Evolutionary conservation across 1,284 basidiomycete genomes (phyloP).

Genomic region (Phlebopus sp.): DNA sequence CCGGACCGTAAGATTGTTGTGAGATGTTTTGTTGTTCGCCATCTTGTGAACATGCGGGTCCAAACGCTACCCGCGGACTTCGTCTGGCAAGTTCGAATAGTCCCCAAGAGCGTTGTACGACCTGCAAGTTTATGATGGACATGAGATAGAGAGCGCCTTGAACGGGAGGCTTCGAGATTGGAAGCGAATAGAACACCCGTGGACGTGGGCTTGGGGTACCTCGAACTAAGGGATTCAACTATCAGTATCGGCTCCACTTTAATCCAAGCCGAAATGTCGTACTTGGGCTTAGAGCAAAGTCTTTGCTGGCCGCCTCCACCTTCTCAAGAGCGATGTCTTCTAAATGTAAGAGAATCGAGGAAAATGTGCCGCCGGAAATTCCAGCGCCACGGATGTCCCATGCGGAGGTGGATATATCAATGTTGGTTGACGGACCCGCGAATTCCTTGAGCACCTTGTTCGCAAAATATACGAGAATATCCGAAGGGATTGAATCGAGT

Average conservation of each 20-base stretch:
- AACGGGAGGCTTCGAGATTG: conserved; percentile 41
- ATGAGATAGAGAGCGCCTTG: conserved; percentile 66
- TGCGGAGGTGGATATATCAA: conserved; percentile 41
- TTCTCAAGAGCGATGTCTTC: conserved; percentile 47
- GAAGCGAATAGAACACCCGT: conserved; percentile 47
- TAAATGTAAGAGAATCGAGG: conserved; percentile 47
- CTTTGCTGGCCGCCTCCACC: conserved; percentile 30
- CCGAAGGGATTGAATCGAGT: conserved; percentile 61
- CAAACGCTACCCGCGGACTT: conserved; percentile 21
- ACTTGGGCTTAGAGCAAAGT: conserved; percentile 62
- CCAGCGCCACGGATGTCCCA: conserved; percentile 47
- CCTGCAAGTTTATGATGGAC: conserved; percentile 55
- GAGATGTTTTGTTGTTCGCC: conserved; percentile 14
- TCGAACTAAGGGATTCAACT: conserved; percentile 32
- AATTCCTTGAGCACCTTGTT: conserved; percentile 44
- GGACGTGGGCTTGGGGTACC: conserved; percentile 39
- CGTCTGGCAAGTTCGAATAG: conserved; percentile 47
- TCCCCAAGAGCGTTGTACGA: conserved; percentile 80
- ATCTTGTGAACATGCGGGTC: neutral
- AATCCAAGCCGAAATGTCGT: conserved; percentile 14
- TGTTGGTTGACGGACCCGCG: conserved; percentile 35
- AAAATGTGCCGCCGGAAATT: conserved; percentile 71
- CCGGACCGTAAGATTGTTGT: conserved; percentile 51
- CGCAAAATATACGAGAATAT: conserved; percentile 51
- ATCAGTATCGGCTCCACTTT: neutral